Conservation (phyloP, 345 rosid genomes). For the Linum usitatissimum region DNA sequence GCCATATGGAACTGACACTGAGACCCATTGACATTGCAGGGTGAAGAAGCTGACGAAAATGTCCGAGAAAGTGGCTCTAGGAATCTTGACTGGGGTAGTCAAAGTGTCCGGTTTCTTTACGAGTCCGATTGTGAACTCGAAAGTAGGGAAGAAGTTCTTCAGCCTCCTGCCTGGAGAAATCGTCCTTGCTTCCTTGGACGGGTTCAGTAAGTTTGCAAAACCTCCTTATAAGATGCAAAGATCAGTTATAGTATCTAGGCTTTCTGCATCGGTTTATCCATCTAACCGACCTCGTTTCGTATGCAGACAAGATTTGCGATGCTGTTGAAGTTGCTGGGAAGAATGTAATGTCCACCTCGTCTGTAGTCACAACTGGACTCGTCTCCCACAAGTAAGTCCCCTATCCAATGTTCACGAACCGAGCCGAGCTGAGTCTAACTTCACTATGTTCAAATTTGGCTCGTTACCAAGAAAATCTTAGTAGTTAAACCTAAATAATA, state of each 20-base stretch:
- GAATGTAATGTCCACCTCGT: slow-evolving; percentile 82
- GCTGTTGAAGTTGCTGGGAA: slow-evolving; percentile 90
- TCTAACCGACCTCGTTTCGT: neutral
- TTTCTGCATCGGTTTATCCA: neutral
- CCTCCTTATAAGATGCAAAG: neutral
- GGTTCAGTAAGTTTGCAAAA: slow-evolving; percentile 55
- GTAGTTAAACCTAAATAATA: neutral
- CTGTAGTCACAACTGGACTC: slow-evolving; percentile 74
- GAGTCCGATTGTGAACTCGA: slow-evolving; percentile 69
- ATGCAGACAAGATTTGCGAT: slow-evolving; percentile 55
- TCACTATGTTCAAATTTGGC: no score
- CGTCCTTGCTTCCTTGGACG: slow-evolving; percentile 86
- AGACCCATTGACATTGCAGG: slow-evolving; percentile 28
- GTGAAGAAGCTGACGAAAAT: slow-evolving; percentile 73
- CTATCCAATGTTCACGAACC: neutral
- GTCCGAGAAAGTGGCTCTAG: slow-evolving; percentile 68
- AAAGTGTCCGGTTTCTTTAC: slow-evolving; percentile 70
- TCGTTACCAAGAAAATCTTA: no score
- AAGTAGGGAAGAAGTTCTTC: slow-evolving; percentile 69
- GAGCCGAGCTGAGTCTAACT: neutral
- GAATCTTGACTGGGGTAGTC: slow-evolving; percentile 77
- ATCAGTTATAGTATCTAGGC: neutral
- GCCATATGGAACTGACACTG: neutral
- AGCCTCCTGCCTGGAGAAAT: slow-evolving; percentile 83
- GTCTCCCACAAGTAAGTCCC: slow-evolving; percentile 54